Conservation (phyloP, 352 stramenopile species). For the Globisporangium emineosum region DNA sequence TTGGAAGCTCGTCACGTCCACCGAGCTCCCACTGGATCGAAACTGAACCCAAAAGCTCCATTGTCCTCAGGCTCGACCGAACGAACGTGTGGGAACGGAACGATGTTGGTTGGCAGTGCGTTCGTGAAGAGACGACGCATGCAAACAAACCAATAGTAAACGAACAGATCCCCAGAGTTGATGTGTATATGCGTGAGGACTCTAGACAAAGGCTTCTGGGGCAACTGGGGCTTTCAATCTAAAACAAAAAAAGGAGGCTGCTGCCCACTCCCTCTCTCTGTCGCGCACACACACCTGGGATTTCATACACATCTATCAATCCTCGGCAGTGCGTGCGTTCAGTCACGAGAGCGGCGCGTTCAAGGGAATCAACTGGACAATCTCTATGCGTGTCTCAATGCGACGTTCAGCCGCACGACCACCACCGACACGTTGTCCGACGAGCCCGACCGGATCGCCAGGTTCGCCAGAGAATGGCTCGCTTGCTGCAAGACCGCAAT, state of each 20-base stretch:
- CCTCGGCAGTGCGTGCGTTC: neutral
- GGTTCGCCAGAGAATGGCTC: conserved; percentile 77
- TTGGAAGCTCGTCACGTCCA: no score
- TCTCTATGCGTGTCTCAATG: conserved; percentile 20
- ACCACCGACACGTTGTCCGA: conserved; percentile 89
- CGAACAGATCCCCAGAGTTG: no score
- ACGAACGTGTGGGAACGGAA: no score
- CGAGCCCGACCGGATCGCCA: conserved; percentile 85
- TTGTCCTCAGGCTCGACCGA: no score
- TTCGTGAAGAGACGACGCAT: no score
- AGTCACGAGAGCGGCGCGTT: neutral
- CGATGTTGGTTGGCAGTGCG: no score
- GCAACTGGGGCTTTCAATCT: neutral
- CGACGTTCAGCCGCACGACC: conserved; percentile 68
- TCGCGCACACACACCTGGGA: neutral
- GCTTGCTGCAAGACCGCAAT: conserved; percentile 37
- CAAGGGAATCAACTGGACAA: conserved; percentile 1
- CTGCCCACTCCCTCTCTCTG: neutral
- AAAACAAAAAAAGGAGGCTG: neutral
- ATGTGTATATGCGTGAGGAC: no score
- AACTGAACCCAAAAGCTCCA: neutral
- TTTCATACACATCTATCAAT: conserved; percentile 2
- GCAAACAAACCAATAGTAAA: no score
- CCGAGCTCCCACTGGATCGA: neutral
- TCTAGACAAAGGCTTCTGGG: neutral